Conservation (phyloP, 352 stramenopile species). For the Saprolegnia diclina region DNA sequence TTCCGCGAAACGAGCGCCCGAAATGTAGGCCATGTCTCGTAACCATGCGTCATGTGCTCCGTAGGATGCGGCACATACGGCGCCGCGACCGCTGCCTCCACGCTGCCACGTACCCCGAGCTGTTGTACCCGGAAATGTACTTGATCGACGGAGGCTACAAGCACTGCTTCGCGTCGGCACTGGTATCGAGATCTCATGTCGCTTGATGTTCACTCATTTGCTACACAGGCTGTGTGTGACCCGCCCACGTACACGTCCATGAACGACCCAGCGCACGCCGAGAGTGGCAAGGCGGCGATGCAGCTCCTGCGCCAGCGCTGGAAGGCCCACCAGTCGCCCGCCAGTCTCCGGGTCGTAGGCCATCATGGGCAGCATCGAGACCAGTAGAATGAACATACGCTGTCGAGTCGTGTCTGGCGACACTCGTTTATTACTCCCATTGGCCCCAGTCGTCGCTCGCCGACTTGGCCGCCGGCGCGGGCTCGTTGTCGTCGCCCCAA, state of each 20-base stretch:
- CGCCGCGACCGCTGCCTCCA: slow-evolving; percentile 59
- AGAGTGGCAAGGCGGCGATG: slow-evolving; percentile 47
- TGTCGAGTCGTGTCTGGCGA: neutral
- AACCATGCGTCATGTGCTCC: neutral
- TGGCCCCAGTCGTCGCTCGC: slow-evolving; percentile 60
- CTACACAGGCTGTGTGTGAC: slow-evolving; percentile 32
- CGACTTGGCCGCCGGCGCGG: slow-evolving; percentile 32
- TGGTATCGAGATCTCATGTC: slow-evolving; percentile 16
- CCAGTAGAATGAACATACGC: neutral
- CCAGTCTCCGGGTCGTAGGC: slow-evolving; percentile 25
- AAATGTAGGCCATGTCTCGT: slow-evolving; percentile 38
- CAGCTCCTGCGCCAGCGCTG: slow-evolving; percentile 40
- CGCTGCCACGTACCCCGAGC: slow-evolving; percentile 47
- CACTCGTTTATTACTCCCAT: slow-evolving; percentile 41
- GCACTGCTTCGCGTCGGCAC: slow-evolving; percentile 52
- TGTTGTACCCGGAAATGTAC: slow-evolving; percentile 66
- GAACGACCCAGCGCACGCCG: slow-evolving; percentile 41
- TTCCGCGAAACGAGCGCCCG: slow-evolving; percentile 53
- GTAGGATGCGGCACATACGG: slow-evolving; percentile 46
- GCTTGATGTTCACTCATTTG: neutral
- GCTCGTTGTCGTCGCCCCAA: slow-evolving; percentile 55
- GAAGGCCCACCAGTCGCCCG: slow-evolving; percentile 43
- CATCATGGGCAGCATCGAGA: no score
- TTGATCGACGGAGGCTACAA: slow-evolving; percentile 68
- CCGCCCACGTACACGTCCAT: slow-evolving; percentile 44